Percentiles rank a stretch among this genome's conserved stretches.
These are phyloP conservation scores for Torulaspora delbrueckii DNA, from an alignment of 805 yeast species.

Conservation along the genomic window DNA sequence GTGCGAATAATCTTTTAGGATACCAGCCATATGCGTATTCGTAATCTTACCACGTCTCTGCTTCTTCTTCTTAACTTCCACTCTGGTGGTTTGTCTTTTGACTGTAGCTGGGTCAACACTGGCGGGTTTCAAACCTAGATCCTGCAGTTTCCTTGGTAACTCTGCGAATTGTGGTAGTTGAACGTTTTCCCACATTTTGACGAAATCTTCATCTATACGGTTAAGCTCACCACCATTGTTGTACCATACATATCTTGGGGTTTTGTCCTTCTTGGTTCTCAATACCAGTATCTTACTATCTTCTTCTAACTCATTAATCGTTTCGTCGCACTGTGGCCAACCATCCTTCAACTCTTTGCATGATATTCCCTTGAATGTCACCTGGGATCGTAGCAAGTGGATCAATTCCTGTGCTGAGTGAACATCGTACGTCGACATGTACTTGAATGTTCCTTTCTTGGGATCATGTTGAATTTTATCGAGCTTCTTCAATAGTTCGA, in stretches of 20 bases:
- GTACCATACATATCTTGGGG: slow-evolving; percentile 92
- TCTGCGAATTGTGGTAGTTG: slow-evolving; percentile 79
- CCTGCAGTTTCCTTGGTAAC: slow-evolving; percentile 69
- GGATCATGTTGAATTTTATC: slow-evolving; percentile 72
- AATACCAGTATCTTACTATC: slow-evolving; percentile 74
- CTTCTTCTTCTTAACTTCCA: slow-evolving; percentile 78
- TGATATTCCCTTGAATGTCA: slow-evolving; percentile 79
- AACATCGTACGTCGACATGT: slow-evolving; percentile 84
- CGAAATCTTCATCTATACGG: slow-evolving; percentile 73
- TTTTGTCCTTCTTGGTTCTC: slow-evolving; percentile 86
- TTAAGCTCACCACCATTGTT: slow-evolving; percentile 68
- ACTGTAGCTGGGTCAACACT: slow-evolving; percentile 96
- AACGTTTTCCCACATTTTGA: slow-evolving; percentile 71
- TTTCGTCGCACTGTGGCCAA: slow-evolving; percentile 84
- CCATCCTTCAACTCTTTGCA: slow-evolving; percentile 76
- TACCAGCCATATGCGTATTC: slow-evolving; percentile 94
- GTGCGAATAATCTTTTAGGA: slow-evolving; percentile 72
- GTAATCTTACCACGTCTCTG: slow-evolving; percentile 92
- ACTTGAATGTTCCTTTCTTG: slow-evolving; percentile 63
- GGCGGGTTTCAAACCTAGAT: slow-evolving; percentile 90
- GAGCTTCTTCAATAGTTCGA: slow-evolving; percentile 67
- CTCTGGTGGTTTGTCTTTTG: slow-evolving; percentile 53
- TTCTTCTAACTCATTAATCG: slow-evolving; percentile 72
- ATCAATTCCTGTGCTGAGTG: slow-evolving; percentile 74
- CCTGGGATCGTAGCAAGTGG: slow-evolving; percentile 67